phyloP scores from a whole-genome alignment of 2,329 filamentous ascomycete genomes.

The Scytalidium sp. region DNA sequence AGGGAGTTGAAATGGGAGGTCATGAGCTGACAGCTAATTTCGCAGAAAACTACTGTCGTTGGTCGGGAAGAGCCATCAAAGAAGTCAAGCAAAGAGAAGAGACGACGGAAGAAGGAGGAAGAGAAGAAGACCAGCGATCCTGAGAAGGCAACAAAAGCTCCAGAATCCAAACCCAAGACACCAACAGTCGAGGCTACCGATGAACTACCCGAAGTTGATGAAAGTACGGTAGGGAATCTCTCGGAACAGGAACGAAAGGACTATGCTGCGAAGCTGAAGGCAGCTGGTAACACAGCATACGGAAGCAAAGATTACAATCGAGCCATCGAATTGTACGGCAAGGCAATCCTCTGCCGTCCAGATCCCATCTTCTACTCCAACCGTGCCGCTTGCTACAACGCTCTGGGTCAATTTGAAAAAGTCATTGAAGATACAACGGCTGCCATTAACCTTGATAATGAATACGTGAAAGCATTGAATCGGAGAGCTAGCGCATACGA shows the following conservation, averaged over 20 bases:
- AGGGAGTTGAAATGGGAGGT: constrained; percentile 33
- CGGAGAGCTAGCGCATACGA: constrained; percentile 95
- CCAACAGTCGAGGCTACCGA: constrained; percentile 56
- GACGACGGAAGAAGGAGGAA: constrained; percentile 81
- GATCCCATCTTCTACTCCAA: constrained; percentile 99
- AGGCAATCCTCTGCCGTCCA: constrained; percentile 94
- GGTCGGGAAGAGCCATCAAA: constrained; percentile 47
- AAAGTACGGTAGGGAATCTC: constrained; percentile 49
- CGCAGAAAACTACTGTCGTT: constrained; percentile 20
- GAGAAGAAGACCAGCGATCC: constrained; percentile 70
- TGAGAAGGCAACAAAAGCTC: constrained; percentile 51
- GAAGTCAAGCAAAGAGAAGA: constrained; percentile 86
- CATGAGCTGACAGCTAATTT: constrained; percentile 11
- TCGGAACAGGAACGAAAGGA: constrained; percentile 72
- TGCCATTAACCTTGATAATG: constrained; percentile 86
- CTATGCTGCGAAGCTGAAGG: constrained; percentile 89
- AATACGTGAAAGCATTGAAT: constrained; percentile 98
- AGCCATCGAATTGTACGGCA: constrained; percentile 92
- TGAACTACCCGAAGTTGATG: constrained; percentile 66
- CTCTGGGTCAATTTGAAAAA: constrained; percentile 88
- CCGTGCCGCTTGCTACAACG: constrained; percentile 95
- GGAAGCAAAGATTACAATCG: constrained; percentile 89
- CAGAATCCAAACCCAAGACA: constrained; percentile 40
- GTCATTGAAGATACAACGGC: constrained; percentile 97
- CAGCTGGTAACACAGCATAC: constrained; percentile 93